A percentile compares a stretch with the other conserved stretches of the same genome.
Evolutionary conservation across 169 alveolate genomes (phyloP).

Genomic region (Plasmodium falciparum): DNA sequence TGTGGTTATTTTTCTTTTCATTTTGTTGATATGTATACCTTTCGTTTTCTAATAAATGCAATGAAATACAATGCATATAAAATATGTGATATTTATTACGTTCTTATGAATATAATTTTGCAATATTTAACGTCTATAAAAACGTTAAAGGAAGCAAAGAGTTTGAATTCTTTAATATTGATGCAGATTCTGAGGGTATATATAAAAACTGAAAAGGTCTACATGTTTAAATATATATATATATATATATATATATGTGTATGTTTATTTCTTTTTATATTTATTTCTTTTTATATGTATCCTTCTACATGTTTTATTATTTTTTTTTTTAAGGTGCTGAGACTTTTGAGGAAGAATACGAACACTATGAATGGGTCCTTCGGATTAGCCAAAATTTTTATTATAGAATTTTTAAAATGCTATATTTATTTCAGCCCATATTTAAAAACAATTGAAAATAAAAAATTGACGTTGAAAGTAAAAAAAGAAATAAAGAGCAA

Average conservation of each 20-base stretch:
- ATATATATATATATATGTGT: neutral
- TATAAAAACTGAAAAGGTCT: neutral
- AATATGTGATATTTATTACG: slow-evolving; percentile 21
- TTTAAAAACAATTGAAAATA: slow-evolving; percentile 37
- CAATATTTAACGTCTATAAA: slow-evolving; percentile 21
- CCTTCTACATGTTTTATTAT: neutral
- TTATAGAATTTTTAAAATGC: slow-evolving; percentile 56
- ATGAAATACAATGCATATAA: slow-evolving; percentile 6
- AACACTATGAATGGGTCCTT: neutral
- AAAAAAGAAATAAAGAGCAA: slow-evolving; percentile 13
- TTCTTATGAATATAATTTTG: slow-evolving; percentile 34
- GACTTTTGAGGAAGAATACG: neutral
- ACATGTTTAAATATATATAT: neutral
- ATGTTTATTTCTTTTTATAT: too few species aligned
- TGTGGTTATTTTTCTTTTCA: slow-evolving; percentile 50
- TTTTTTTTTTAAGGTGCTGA: slow-evolving; percentile 19
- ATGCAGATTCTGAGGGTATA: slow-evolving; percentile 45
- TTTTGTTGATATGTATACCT: slow-evolving; percentile 52
- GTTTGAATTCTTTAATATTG: slow-evolving; percentile 12
- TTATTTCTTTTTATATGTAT: too few species aligned
- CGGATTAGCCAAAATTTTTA: slow-evolving; percentile 5
- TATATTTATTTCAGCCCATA: slow-evolving; percentile 27
- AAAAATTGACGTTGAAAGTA: slow-evolving; percentile 24
- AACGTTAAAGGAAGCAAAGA: slow-evolving; percentile 6
- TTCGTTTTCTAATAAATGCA: slow-evolving; percentile 32